Base-by-base conservation (phyloP, 1,284 basidiomycete genomes). In the Leccinum subrobustum region DNA sequence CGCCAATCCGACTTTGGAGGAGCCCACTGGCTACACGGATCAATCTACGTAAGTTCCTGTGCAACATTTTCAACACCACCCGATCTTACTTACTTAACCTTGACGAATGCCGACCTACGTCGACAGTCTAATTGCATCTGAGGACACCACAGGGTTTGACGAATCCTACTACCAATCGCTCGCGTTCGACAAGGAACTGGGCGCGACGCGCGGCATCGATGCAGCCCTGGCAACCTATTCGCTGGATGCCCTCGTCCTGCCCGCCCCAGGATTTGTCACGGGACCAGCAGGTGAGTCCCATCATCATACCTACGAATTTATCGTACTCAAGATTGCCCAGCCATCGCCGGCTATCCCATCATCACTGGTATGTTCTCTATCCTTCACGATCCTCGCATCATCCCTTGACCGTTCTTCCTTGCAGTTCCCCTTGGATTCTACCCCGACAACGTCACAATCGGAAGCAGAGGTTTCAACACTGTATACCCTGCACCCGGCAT, bases 371-470 rank as follows among this genome's bases (percentile, higher is more conserved):
- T 56, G 68, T 52, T 33, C 3, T 35, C 11, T 9, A 9, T 6
- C 12, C 33, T 8, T 37, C n/a, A 4, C 8, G 9, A 31, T 52
- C 1, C 14, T 8, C 6, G 11, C 9, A 12, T 23, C 14, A 23
- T 39, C 16, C 4, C 5, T 44, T 61, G 42, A 63, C 27, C 11
- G 6, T 16, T 12, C 39, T 5, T 6, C 14, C 8, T 23, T 9
- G 18, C 37, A 81, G 85, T 87, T 16, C 86, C 86, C 3, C 76
- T 88, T 0, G 85, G 84, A 0, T 87, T 87, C 73, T 83, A 81
- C 63, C 83, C 83, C 0, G 77, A 82, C 44, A 79, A 83, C 63
- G 75, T 79, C 11, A 76, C 76, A 0, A 76, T 79, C 27, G 60
- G 63, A 3, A 69, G 70, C n/a, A 77, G 77, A 2, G 79, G 80